phyloP scores from a whole-genome alignment of 306 rosid genomes.

The Adenanthera pavonina region DNA sequence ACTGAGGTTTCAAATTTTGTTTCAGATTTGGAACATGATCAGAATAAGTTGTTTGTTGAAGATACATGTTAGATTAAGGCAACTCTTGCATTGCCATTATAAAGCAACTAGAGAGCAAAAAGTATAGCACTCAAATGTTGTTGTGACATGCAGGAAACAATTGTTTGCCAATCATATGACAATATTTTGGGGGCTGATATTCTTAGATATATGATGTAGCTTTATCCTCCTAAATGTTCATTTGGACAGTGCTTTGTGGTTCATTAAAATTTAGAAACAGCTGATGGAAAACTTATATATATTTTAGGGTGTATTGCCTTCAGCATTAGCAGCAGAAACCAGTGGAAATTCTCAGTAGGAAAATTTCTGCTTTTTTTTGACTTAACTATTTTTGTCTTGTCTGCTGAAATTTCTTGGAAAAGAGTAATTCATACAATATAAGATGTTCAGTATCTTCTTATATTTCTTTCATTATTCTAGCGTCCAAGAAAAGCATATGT shows the following conservation, averaged over 20 bases:
- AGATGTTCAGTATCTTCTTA: conserved; percentile 21
- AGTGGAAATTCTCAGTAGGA: background rate
- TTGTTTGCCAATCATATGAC: background rate
- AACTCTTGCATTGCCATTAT: background rate
- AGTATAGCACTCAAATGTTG: background rate
- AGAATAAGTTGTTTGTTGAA: background rate
- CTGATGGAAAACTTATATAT: background rate
- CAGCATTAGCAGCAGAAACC: background rate
- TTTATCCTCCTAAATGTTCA: background rate
- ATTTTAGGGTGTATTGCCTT: background rate
- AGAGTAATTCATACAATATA: background rate
- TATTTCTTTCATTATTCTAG: conserved; percentile 23
- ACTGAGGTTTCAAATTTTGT: background rate
- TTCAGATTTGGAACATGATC: conserved; percentile 14
- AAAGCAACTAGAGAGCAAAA: background rate
- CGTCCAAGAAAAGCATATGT: conserved; percentile 29
- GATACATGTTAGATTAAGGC: background rate
- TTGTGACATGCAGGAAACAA: background rate
- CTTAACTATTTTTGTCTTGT: conserved; percentile 6
- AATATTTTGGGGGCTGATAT: background rate
- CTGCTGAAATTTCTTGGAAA: background rate
- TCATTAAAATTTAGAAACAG: background rate
- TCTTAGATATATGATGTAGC: background rate
- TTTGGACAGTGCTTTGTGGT: background rate
- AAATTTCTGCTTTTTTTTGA: conserved; percentile 26